Base-by-base conservation (phyloP, 768 basidiomycete species). In the Amanita thiersii region DNA sequence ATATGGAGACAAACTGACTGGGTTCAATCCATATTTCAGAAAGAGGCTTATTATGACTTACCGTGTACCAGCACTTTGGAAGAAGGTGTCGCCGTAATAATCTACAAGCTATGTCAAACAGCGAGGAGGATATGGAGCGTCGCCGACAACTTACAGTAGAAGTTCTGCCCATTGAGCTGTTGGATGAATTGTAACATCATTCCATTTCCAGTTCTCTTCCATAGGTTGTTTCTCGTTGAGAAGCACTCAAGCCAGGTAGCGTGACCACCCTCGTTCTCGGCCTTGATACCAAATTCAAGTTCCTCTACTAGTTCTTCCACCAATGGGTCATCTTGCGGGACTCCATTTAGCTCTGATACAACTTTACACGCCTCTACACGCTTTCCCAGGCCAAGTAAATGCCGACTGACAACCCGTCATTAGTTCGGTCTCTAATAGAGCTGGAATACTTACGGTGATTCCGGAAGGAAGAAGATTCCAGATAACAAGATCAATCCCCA, bases 121-220 rank as follows among this genome's bases (percentile, higher is more conserved):
- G 18, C 2, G 37, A 21, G 34, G 7, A 17, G 9, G 9, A 12
- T 30, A 17, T 25, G 4, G 29, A 20, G 10, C 26, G 15, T 29
- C 24, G n/a, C 17, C 39, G 26, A 4, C 2, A 5, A 57, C 75
- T 47, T 47, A 82, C 81, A 83, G 57, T 82, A 84, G 60, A 85
- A 86, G 55, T 84, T 86, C 57, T 88, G 84, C 10, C 83, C 84
- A 44, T 86, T 83, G 21, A 87, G 59, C 50, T 87, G 84, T 49
- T 87, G 84, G 39, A 88, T 76, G 53, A 86, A 86, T 49, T 85
- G 83, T 32, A 85, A 58, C 78, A 85, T 83, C 78, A 85, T 83
- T n/a, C 85, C 83, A 46, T 86, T 86, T 24, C 66, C 55, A 10
- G 84, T 87, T 40, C 86, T 70, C 58, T 78, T 81, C 76, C 81